Percentiles rank a stretch among this genome's conserved stretches.
These are phyloP conservation scores for Cladosporium sp. DNA, from an alignment of 2,329 filamentous ascomycete genomes.

Conservation along the genomic window DNA sequence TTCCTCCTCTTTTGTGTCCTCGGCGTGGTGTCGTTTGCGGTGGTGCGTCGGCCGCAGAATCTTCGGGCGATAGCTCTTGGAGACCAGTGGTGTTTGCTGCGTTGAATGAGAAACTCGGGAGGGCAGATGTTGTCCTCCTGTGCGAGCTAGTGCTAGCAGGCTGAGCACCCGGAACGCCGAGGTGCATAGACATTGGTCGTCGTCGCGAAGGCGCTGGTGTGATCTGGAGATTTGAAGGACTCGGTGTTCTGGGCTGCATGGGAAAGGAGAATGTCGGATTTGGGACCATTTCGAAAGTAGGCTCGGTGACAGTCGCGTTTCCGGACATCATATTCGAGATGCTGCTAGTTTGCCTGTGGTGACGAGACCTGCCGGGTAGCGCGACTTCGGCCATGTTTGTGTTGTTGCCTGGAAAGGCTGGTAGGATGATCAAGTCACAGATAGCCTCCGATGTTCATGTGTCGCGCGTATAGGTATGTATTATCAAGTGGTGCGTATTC, in stretches of 20 bases:
- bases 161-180: slow-evolving; percentile 30
- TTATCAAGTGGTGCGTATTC: background rate
- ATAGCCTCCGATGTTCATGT: background rate
- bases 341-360: slow-evolving; percentile 34
- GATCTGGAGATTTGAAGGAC: slow-evolving; percentile 17
- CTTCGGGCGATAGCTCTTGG: slow-evolving; percentile 30
- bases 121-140: slow-evolving; percentile 38
- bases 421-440: background rate
- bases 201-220: slow-evolving; percentile 14
- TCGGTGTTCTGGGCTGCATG: slow-evolving; percentile 30
- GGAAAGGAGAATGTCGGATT: slow-evolving; percentile 49
- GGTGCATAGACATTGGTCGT: slow-evolving; percentile 31
- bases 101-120: slow-evolving; percentile 48
- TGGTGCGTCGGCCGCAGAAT: slow-evolving; percentile 32
- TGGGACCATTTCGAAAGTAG: slow-evolving; percentile 38
- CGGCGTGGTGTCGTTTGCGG: slow-evolving; percentile 49
- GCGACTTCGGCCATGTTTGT: slow-evolving; percentile 26
- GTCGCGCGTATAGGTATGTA: background rate
- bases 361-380: slow-evolving; percentile 18
- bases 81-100: slow-evolving; percentile 36
- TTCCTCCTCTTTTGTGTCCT: slow-evolving; percentile 71
- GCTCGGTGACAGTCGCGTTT: slow-evolving; percentile 13
- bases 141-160: slow-evolving; percentile 35
- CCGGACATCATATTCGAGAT: slow-evolving; percentile 33
- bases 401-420: slow-evolving; percentile 1